These are phyloP conservation scores for Phalaenopsis equestris DNA, from an alignment of 106 monocot species.

Conservation along the genomic window DNA sequence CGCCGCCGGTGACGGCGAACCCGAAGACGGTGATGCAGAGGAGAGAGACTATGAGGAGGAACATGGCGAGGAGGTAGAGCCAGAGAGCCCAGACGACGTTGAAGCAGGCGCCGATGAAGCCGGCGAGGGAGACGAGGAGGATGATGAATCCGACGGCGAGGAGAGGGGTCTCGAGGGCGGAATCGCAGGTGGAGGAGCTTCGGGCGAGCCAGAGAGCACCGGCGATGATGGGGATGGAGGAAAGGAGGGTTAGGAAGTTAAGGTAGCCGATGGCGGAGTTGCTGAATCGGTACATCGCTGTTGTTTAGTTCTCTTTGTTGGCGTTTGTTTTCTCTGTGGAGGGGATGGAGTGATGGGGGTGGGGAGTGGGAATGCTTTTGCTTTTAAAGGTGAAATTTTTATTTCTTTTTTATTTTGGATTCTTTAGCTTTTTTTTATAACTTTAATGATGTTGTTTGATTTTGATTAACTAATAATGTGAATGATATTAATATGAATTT, in stretches of 20 bases:
- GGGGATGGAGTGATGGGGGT: neutral
- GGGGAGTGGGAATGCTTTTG: neutral
- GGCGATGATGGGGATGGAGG: conserved; percentile 87
- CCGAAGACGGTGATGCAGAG: conserved; percentile 68
- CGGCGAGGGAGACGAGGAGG: conserved; percentile 78
- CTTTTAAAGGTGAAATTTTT: neutral
- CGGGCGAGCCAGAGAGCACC: conserved; percentile 59
- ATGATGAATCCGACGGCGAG: conserved; percentile 76
- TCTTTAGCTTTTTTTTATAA: neutral
- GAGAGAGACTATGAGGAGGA: conserved; percentile 62
- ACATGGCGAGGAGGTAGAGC: conserved; percentile 76
- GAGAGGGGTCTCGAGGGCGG: conserved; percentile 72
- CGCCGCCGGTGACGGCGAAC: conserved; percentile 64
- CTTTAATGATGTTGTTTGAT: no score
- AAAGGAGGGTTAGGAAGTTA: conserved; percentile 66
- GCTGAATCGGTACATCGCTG: conserved; percentile 53
- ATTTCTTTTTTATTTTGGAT: neutral
- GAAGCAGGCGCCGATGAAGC: conserved; percentile 86
- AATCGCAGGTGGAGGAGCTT: conserved; percentile 60
- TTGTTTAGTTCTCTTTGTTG: neutral
- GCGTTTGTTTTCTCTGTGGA: neutral
- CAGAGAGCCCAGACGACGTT: conserved; percentile 67
- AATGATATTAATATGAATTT: no score
- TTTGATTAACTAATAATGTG: no score
- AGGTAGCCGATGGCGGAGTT: conserved; percentile 87